A percentile compares a stretch with the other conserved stretches of the same genome.
phyloP scores from a whole-genome alignment of 2,329 filamentous ascomycete species.

The Calonectria pseudoturangicola region DNA sequence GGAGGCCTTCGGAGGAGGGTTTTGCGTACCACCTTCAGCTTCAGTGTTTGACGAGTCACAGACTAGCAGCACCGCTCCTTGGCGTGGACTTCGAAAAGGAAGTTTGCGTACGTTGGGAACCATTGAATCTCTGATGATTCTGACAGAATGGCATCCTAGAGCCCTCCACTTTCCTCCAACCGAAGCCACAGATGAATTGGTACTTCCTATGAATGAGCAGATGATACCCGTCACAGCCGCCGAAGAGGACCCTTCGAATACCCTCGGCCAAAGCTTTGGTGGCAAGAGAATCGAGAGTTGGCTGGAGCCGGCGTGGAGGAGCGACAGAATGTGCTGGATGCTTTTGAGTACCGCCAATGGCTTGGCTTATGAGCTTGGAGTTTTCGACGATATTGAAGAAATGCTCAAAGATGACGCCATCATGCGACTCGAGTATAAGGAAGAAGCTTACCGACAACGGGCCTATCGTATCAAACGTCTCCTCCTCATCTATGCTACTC shows the following conservation, averaged over 20 bases:
- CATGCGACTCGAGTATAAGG: slow-evolving; percentile 80
- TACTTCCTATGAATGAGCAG: slow-evolving; percentile 76
- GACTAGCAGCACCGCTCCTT: slow-evolving; percentile 80
- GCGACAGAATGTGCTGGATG: slow-evolving; percentile 99
- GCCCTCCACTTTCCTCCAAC: slow-evolving; percentile 94
- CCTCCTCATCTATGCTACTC: slow-evolving; percentile 92
- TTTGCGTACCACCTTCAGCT: slow-evolving; percentile 81
- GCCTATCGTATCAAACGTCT: slow-evolving; percentile 89
- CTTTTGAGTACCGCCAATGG: slow-evolving; percentile 92
- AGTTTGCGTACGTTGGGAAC: slow-evolving; percentile 93
- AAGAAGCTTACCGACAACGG: slow-evolving; percentile 85
- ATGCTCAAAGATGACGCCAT: slow-evolving; percentile 75
- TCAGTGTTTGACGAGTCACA: slow-evolving; percentile 71
- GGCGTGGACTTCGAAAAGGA: slow-evolving; percentile 82
- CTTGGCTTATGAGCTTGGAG: slow-evolving; percentile 93
- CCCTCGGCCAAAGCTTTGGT: slow-evolving; percentile 76
- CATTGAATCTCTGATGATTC: slow-evolving; percentile 92
- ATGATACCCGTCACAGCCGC: slow-evolving; percentile 62
- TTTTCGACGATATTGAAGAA: slow-evolving; percentile 93
- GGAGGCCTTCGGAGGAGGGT: slow-evolving; percentile 93
- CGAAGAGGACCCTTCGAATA: slow-evolving; percentile 58
- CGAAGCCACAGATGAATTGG: slow-evolving; percentile 81
- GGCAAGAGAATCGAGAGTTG: slow-evolving; percentile 94
- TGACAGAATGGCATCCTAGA: slow-evolving; percentile 98
- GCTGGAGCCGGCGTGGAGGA: slow-evolving; percentile 96